Base-by-base conservation (phyloP, 2,329 filamentous ascomycete species). In the Metarhizium guizhouense region DNA sequence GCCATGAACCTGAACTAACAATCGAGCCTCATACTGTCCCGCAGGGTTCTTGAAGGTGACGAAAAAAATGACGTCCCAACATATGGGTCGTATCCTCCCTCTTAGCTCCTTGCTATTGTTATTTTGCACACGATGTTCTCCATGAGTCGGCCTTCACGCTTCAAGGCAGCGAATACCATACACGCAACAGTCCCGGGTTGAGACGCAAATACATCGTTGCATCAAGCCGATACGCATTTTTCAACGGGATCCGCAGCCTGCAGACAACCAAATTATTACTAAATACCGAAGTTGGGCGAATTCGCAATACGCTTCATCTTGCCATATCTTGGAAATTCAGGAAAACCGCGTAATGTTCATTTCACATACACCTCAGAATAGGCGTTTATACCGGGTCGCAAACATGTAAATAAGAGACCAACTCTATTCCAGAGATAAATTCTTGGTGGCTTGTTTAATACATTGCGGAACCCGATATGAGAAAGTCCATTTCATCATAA, bases 41-140 rank as follows among this genome's bases (percentile, higher is more conserved):
- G 14, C 53, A 82, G 79, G 3, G 74, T 82, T 14, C 71, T 82
- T 11, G 79, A 82, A 58, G 73, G 76, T 13, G 78, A 82, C 51
- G 79, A 82, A 58, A 80, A 77, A 61, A 70, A 78, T 47, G 79
- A 82, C 49, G 62, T 69, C n/a, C 79, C 76, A 0, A 70, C 68
- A 13, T 77, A 77, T 54, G 73, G 70, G 32, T 51, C 55, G 3
- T 56, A 50, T 40, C n/a, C 7, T 16, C 16, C 18, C 8, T 4
- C 7, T 45, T 18, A 18, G 42, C 18, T 4, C 14, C n/a, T 18
- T 45, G n/a, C 42, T 16, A 6, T 18, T 45, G 18, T 45, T 16
- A 45, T 20, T 10, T 18, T 45, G 6, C 42, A 45, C 42, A 45
- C 6, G 32, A 34, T 34, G 32, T 34, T 11, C 20, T 45, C 42